Evolutionary conservation across 202 grass and related monocot genomes (phyloP).

Genomic region (Setaria italica): DNA sequence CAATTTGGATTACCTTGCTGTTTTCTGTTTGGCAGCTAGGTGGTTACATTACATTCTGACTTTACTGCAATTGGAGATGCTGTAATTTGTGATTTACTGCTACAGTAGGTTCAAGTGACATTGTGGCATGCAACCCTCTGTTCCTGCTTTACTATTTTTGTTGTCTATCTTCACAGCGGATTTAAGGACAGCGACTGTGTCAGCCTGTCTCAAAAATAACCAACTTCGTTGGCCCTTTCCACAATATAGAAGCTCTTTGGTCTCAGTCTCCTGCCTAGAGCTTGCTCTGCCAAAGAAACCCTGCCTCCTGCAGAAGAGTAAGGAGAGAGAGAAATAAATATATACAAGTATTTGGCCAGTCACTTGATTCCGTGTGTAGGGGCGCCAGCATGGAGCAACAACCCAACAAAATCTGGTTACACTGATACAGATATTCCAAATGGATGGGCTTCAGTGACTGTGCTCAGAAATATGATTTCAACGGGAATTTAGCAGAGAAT

Average conservation of each 20-base stretch:
- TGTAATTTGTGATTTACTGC: slow-evolving; percentile 36
- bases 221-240: slow-evolving; percentile 63
- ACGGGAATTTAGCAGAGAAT: slow-evolving; percentile 2
- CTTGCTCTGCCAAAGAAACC: slow-evolving; percentile 41
- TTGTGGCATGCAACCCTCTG: slow-evolving; percentile 33
- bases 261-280: slow-evolving; percentile 36
- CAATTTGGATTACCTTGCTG: neutral
- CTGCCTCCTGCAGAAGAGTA: slow-evolving; percentile 2
- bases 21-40: neutral
- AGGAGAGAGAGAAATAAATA: slow-evolving; percentile 21
- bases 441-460: slow-evolving; percentile 5
- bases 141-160: slow-evolving; percentile 40
- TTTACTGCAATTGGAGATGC: slow-evolving; percentile 1
- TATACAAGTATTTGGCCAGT: slow-evolving; percentile 17
- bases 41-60: neutral
- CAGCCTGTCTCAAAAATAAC: slow-evolving; percentile 55
- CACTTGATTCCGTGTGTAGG: slow-evolving; percentile 26
- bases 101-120: slow-evolving; percentile 26
- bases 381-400: slow-evolving; percentile 12
- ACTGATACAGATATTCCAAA: slow-evolving; percentile 23
- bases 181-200: slow-evolving; percentile 49
- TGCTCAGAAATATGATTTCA: slow-evolving; percentile 12
- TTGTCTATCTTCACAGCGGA: slow-evolving; percentile 47
- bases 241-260: slow-evolving; percentile 52
- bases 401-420: slow-evolving; percentile 24